Evolutionary conservation across 75 land plant genomes (phyloP).

Genomic region (Azolla pinnata): DNA sequence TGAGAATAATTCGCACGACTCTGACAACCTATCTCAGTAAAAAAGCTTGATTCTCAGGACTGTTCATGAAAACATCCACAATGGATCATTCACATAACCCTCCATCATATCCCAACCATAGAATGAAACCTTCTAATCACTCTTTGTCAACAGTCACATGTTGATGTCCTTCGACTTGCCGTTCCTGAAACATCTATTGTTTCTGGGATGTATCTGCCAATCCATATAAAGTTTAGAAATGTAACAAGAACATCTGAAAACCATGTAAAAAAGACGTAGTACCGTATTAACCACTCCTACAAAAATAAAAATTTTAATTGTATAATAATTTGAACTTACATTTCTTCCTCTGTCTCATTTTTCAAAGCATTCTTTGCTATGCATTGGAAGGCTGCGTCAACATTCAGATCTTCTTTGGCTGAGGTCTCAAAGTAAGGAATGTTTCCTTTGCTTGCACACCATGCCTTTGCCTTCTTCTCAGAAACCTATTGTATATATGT

Average conservation of each 20-base stretch:
- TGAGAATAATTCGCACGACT: too few relatives aligned
- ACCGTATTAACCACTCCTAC: neutral
- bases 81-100: too few relatives aligned
- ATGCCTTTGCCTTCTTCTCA: conserved; percentile 60
- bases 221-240: neutral
- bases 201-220: conserved; percentile 40
- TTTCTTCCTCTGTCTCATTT: conserved; percentile 44
- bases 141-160: conserved; percentile 45
- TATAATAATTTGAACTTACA: conserved; percentile 22
- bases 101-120: too few relatives aligned
- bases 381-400: conserved; percentile 60
- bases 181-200: conserved; percentile 43
- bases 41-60: too few relatives aligned
- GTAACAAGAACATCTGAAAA: neutral
- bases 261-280: neutral
- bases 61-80: too few relatives aligned
- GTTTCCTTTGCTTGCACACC: conserved; percentile 64
- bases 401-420: conserved; percentile 61
- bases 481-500: conserved; percentile 37
- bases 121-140: too few relatives aligned
- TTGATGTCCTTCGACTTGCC: conserved; percentile 26
- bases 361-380: conserved; percentile 47
- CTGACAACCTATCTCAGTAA: too few relatives aligned
- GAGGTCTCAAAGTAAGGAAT: conserved; percentile 92
- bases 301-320: neutral